These are phyloP conservation scores for Sporisorium reilianum DNA, from an alignment of 1,284 basidiomycete genomes.

Conservation along the genomic window DNA sequence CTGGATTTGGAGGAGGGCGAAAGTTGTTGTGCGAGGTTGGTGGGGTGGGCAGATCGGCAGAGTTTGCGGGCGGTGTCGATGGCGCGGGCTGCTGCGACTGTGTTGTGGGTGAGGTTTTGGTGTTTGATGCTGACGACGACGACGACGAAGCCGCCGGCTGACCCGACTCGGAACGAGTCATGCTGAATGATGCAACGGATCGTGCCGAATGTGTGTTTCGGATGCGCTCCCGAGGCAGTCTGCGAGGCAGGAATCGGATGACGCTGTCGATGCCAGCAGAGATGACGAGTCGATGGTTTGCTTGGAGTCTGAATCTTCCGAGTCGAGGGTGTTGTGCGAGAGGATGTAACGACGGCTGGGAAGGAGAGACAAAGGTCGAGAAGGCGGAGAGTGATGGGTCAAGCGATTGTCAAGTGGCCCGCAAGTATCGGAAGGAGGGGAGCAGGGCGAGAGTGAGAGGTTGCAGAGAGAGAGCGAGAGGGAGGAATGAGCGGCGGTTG, in stretches of 20 bases:
- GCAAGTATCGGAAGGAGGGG: background rate
- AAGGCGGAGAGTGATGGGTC: background rate
- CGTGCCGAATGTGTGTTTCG: background rate
- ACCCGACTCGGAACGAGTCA: slow-evolving; percentile 16
- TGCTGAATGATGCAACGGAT: slow-evolving; percentile 3
- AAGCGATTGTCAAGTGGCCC: background rate
- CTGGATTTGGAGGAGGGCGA: slow-evolving; percentile 33
- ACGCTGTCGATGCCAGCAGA: background rate
- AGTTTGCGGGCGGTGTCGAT: slow-evolving; percentile 26
- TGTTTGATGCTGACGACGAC: slow-evolving; percentile 5
- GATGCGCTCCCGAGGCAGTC: slow-evolving; percentile 1
- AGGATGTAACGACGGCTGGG: background rate
- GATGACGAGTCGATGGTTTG: background rate
- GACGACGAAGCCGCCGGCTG: slow-evolving; percentile 15
- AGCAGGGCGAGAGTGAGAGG: background rate
- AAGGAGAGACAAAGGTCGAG: background rate
- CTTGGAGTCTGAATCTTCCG: background rate
- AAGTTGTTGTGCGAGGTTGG: slow-evolving; percentile 58
- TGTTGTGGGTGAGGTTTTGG: background rate
- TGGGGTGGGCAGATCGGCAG: slow-evolving; percentile 47
- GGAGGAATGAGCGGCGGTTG: slow-evolving; percentile 4
- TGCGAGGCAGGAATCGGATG: background rate
- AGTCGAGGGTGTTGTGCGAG: background rate
- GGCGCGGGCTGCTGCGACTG: slow-evolving; percentile 16
- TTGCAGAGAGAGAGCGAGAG: background rate